A percentile compares a stretch with the other conserved stretches of the same genome.
Conservation (phyloP, 2,329 filamentous ascomycete species). For the Dothideomycetes sp. region DNA sequence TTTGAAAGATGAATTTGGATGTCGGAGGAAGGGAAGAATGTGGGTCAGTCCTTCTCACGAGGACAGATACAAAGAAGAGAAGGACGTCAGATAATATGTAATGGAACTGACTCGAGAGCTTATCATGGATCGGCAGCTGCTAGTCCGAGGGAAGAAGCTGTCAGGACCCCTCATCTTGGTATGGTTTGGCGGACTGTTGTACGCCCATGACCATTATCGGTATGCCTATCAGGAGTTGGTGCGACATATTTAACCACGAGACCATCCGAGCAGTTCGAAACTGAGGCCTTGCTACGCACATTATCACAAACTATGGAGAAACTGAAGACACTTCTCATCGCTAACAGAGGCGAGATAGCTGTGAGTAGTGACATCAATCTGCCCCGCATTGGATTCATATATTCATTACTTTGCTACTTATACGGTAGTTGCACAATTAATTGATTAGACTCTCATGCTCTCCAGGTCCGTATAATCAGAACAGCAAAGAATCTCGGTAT, state of each 20-base stretch:
- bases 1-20: background rate
- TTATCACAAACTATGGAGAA: conserved; percentile 28
- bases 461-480: conserved; percentile 39
- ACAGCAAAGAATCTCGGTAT: conserved; percentile 43
- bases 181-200: background rate
- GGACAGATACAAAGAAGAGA: background rate
- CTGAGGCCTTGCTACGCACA: background rate
- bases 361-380: conserved; percentile 6
- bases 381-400: no score
- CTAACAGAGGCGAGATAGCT: conserved; percentile 41
- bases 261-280: no score
- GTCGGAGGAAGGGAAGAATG: background rate
- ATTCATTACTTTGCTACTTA: no score
- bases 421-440: no score
- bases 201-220: no score
- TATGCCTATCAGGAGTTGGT: background rate
- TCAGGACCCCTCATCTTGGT: conserved; percentile 5
- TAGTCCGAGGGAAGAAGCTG: conserved; percentile 1
- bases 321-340: conserved; percentile 46
- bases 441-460: conserved; percentile 3
- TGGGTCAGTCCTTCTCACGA: background rate
- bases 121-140: conserved; percentile 10
- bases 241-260: no score
- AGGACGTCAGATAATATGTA: background rate
- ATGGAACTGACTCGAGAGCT: conserved; percentile 1